Conservation (phyloP, 306 rosid genomes). For the Trifolium repens region DNA sequence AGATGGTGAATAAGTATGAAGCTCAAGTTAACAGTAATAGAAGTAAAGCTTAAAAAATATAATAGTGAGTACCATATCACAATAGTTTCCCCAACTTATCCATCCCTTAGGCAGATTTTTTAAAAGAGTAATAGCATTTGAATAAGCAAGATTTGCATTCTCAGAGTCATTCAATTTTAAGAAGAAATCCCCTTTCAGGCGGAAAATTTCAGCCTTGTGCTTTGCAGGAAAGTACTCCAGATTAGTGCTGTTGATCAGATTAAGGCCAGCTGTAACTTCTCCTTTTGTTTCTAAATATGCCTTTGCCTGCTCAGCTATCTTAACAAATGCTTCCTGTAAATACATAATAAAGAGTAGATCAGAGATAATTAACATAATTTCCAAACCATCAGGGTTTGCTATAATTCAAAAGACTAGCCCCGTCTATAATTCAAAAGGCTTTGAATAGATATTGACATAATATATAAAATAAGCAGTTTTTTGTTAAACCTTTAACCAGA, state of each 20-base stretch:
- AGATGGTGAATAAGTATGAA: constrained; percentile 35
- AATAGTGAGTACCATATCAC: constrained; percentile 75
- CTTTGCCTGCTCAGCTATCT: constrained; percentile 96
- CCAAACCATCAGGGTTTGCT: constrained; percentile 21
- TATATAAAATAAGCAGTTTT: constrained; percentile 25
- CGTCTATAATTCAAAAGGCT: constrained; percentile 3
- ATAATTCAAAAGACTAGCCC: too few relatives aligned
- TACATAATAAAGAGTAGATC: constrained; percentile 46
- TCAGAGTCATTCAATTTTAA: constrained; percentile 84
- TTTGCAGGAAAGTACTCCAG: constrained; percentile 93
- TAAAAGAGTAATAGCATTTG: constrained; percentile 82
- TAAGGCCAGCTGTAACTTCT: constrained; percentile 79
- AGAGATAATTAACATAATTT: constrained; percentile 36
- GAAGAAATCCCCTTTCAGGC: constrained; percentile 88
- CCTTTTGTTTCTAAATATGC: constrained; percentile 94
- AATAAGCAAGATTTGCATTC: constrained; percentile 78
- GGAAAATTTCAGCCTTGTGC: constrained; percentile 92
- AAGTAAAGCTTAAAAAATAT: constrained; percentile 36
- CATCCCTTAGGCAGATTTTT: constrained; percentile 97
- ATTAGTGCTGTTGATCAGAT: constrained; percentile 89
- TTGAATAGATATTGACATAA: not conserved
- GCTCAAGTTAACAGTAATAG: constrained; percentile 34
- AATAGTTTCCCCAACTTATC: constrained; percentile 99
- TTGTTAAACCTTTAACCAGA: constrained; percentile 26
- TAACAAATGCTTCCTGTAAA: constrained; percentile 95